Percentiles rank a stretch among this genome's conserved stretches.
Conservation (phyloP, 176 grass and related monocot species). For the Avena insularis region DNA sequence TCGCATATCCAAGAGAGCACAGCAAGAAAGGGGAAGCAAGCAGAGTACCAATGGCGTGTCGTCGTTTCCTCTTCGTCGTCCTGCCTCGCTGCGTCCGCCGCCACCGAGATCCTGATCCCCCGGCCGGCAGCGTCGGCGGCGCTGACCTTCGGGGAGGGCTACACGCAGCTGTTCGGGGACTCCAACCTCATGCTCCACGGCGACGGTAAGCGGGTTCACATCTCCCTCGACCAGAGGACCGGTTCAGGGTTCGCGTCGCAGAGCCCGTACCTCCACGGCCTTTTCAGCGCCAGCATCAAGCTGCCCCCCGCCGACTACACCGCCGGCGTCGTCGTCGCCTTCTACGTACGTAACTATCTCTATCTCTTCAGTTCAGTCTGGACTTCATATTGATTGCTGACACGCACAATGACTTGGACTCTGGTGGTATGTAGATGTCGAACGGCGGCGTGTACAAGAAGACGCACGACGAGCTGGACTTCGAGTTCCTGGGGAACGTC, state of each 20-base stretch:
- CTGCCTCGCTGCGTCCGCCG: background rate
- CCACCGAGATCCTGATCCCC: slow-evolving; percentile 37
- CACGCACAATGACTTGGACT: too few relatives aligned
- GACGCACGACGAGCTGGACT: slow-evolving; percentile 94
- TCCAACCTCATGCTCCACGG: slow-evolving; percentile 83
- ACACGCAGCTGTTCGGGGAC: slow-evolving; percentile 91
- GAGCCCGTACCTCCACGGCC: slow-evolving; percentile 64
- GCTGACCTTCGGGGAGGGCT: slow-evolving; percentile 74
- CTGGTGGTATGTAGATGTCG: too few relatives aligned
- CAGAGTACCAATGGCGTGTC: slow-evolving; percentile 41
- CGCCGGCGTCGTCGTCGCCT: slow-evolving; percentile 89
- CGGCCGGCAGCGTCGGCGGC: background rate
- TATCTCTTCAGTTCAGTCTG: background rate
- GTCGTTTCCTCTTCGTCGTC: slow-evolving; percentile 31
- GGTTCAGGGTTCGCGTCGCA: slow-evolving; percentile 75
- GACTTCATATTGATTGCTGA: too few relatives aligned
- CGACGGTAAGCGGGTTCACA: slow-evolving; percentile 66
- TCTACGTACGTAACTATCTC: slow-evolving; percentile 54
- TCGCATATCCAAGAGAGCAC: too few relatives aligned
- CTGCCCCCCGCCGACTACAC: slow-evolving; percentile 68
- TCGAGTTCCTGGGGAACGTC: slow-evolving; percentile 92
- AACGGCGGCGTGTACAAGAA: slow-evolving; percentile 54
- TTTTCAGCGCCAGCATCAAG: slow-evolving; percentile 88
- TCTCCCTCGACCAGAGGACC: slow-evolving; percentile 76
- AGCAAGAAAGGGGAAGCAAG: too few relatives aligned